Evolutionary conservation across 805 yeast species (phyloP).

Genomic region (Starmerella davenportii): DNA sequence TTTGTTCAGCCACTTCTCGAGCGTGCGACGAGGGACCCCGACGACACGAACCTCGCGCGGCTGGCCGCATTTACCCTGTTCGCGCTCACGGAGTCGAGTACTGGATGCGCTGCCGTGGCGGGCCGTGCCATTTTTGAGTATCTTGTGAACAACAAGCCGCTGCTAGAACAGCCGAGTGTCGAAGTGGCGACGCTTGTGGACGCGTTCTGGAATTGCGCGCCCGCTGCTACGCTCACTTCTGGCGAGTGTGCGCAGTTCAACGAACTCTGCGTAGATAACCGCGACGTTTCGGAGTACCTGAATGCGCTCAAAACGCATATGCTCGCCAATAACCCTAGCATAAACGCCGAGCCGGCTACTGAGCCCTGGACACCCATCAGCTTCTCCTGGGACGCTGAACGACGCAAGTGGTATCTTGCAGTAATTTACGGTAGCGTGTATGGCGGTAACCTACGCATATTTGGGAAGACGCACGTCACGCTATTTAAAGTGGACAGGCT

Average conservation of each 20-base stretch:
- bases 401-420: slow-evolving; percentile 62
- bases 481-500: slow-evolving; percentile 30
- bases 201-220: slow-evolving; percentile 14
- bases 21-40: background rate
- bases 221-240: slow-evolving; percentile 3
- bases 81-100: slow-evolving; percentile 5
- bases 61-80: slow-evolving; percentile 8
- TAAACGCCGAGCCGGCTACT: background rate
- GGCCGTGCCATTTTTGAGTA: slow-evolving; percentile 4
- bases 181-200: slow-evolving; percentile 11
- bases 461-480: slow-evolving; percentile 34
- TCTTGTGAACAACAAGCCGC: background rate
- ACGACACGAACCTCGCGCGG: slow-evolving; percentile 3
- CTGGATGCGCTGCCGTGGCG: slow-evolving; percentile 4
- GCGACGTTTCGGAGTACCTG: background rate
- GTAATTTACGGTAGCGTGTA: slow-evolving; percentile 45
- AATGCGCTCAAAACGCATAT: background rate
- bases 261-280: no score
- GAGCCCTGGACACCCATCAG: slow-evolving; percentile 28
- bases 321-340: background rate
- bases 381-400: slow-evolving; percentile 44
- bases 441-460: slow-evolving; percentile 21
- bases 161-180: slow-evolving; percentile 6
- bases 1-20: background rate
- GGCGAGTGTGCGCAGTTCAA: slow-evolving; percentile 2